These are phyloP conservation scores for Termitomyces sp. DNA, from an alignment of 768 basidiomycete species.

Conservation along the genomic window DNA sequence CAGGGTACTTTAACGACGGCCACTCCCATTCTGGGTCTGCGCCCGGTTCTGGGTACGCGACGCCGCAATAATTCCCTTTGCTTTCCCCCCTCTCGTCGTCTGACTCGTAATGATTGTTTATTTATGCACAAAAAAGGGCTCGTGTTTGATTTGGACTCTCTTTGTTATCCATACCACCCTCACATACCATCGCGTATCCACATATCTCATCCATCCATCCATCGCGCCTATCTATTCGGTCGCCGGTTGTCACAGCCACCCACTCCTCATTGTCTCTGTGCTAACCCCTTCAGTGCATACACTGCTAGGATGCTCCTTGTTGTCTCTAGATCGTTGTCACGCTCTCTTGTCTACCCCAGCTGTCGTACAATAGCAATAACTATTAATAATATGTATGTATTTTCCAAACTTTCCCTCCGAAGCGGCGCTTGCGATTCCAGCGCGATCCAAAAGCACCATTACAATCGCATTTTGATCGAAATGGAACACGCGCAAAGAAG, in stretches of 20 bases:
- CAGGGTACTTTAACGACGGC: conserved; percentile 33
- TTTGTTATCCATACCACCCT: conserved; percentile 1
- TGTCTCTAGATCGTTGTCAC: conserved; percentile 9
- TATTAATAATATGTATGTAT: conserved; percentile 16
- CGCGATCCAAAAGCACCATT: too few species aligned
- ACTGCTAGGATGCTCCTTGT: conserved; percentile 3
- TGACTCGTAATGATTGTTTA: not conserved
- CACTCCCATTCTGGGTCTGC: conserved; percentile 37
- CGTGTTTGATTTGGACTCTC: conserved; percentile 2
- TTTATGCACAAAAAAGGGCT: conserved; percentile 1
- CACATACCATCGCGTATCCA: not conserved
- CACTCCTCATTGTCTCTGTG: not conserved
- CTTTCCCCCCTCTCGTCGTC: not conserved
- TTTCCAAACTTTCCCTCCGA: not conserved
- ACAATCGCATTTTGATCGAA: not conserved
- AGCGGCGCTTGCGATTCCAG: not conserved
- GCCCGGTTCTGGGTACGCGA: conserved; percentile 44
- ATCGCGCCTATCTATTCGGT: conserved; percentile 7
- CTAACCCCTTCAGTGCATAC: conserved; percentile 7
- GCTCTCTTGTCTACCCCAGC: conserved; percentile 5
- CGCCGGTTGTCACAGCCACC: conserved; percentile 9
- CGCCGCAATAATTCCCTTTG: conserved; percentile 31
- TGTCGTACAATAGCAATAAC: conserved; percentile 6
- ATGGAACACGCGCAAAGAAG: too few species aligned
- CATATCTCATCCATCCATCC: not conserved